Evolutionary conservation across 176 grass and related monocot species (phyloP), one percentile per base, ranked within the genome.

Genomic region (Cymbopogon citratus): DNA sequence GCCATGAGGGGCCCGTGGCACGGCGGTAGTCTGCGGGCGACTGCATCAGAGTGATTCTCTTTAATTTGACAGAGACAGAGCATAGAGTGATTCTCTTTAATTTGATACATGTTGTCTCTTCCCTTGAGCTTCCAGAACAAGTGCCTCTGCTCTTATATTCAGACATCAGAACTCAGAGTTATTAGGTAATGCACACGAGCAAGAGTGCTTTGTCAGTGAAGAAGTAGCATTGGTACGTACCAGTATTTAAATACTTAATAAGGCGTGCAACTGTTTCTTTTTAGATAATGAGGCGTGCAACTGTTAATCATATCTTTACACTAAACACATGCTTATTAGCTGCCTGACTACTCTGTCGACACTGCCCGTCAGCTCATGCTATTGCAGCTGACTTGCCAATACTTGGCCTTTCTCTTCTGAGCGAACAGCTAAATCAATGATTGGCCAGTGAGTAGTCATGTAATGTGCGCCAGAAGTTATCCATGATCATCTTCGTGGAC

Each of bases 391-490:
- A 69, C 73, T 69, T 1, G 54, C 21, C 7, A 43, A 61, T 78
- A n/a, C 49, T 36, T n/a, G 38, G 31, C 31, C 31, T 3, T 33
- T 33, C 51, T 24, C 34, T 18, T 46, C 59, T 46, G 28, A 29
- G 33, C 13, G 28, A 85, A 25, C 49, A 69, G 82, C 39, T 71
- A 5, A 5, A 18, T 36, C 83, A 62, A 85, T 78, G 74, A 85
- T 78, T 78, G 25, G 46, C 34, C 73, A 68, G 49, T 49, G 40
- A 64, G 59, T 6, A 9, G 28, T 67, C 54, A 43, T 11, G 43
- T 83, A 64, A 27, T 52, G 60, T 83, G 68, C 45, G n/a, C 11
- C 31, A 11, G 5, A 66, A 52, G 21, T 69, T 80, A 39, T 69
- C 64, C 31, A 69, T 48, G 45, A 16, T 68, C 63, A 51, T 36